These are phyloP conservation scores for Lyophyllum atratum DNA, from an alignment of 768 basidiomycete genomes.

Conservation along the genomic window DNA sequence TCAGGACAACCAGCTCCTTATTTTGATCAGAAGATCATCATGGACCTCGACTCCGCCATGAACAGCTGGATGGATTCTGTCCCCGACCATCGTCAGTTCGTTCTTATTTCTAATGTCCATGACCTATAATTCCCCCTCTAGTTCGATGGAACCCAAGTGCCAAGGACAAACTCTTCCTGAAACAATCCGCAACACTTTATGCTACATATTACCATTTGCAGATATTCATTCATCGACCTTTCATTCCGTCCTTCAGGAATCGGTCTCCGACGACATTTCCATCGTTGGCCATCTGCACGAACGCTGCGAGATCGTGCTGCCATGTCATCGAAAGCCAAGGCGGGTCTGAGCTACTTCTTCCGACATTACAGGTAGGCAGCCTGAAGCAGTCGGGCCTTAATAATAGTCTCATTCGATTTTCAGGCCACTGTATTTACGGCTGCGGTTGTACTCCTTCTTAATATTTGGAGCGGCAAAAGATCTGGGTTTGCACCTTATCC, in stretches of 20 bases:
- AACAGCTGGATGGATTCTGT: slow-evolving; percentile 79
- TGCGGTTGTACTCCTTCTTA: slow-evolving; percentile 60
- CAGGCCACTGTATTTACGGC: slow-evolving; percentile 39
- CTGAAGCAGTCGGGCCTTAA: background rate
- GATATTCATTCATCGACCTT: slow-evolving; percentile 79
- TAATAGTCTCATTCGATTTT: slow-evolving; percentile 1
- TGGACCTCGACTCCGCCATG: slow-evolving; percentile 73
- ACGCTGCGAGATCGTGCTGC: slow-evolving; percentile 75
- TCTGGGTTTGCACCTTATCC: slow-evolving; percentile 47
- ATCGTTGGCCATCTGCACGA: slow-evolving; percentile 82
- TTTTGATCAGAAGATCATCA: slow-evolving; percentile 66
- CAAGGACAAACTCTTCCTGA: slow-evolving; percentile 41
- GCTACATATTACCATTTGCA: slow-evolving; percentile 51
- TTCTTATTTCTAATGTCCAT: slow-evolving; percentile 45
- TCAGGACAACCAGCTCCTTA: slow-evolving; percentile 46
- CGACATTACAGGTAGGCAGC: slow-evolving; percentile 36
- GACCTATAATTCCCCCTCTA: slow-evolving; percentile 13
- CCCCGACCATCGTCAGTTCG: slow-evolving; percentile 51
- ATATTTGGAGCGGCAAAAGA: slow-evolving; percentile 63
- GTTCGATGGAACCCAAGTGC: slow-evolving; percentile 47
- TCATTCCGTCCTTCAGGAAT: slow-evolving; percentile 67
- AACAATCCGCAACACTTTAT: slow-evolving; percentile 59
- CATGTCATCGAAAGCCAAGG: slow-evolving; percentile 64
- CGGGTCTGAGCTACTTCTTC: slow-evolving; percentile 34
- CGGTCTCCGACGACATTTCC: slow-evolving; percentile 45